A percentile compares a stretch with the other conserved stretches of the same genome.
These are phyloP conservation scores for Aspergillus bombycis DNA, from an alignment of 2,329 filamentous ascomycete genomes.

Conservation along the genomic window DNA sequence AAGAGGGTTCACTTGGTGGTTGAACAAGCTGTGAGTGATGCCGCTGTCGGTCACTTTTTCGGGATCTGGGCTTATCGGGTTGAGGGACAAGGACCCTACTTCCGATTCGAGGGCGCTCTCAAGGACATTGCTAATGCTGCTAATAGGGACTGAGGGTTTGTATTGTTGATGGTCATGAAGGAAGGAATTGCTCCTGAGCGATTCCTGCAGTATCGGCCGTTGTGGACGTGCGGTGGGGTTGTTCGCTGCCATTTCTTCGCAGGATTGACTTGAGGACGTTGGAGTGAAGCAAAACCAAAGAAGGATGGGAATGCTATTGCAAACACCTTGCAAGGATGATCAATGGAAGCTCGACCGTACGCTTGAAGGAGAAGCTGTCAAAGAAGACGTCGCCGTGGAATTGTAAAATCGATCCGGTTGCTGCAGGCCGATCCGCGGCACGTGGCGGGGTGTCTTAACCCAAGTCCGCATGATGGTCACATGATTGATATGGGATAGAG, in stretches of 20 bases:
- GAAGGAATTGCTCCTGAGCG: constrained; percentile 47
- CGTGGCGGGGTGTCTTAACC: constrained; percentile 13
- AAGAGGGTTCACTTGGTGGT: constrained; percentile 43
- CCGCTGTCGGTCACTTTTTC: constrained; percentile 49
- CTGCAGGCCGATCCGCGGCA: constrained; percentile 18
- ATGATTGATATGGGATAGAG: not conserved
- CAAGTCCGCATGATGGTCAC: not conserved
- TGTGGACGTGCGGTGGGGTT: constrained; percentile 33
- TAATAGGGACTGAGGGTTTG: constrained; percentile 40
- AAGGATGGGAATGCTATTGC: not conserved
- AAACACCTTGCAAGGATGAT: constrained; percentile 5
- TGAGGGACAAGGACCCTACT: constrained; percentile 31
- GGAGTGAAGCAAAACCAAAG: not conserved
- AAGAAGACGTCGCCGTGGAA: not conserved
- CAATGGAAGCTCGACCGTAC: constrained; percentile 15
- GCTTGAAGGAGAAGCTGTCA: constrained; percentile 5
- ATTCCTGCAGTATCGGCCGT: constrained; percentile 48
- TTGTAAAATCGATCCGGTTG: not conserved
- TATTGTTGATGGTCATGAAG: constrained; percentile 55
- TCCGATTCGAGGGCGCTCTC: constrained; percentile 30
- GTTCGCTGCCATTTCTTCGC: constrained; percentile 33
- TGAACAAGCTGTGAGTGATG: constrained; percentile 51
- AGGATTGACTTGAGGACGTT: not conserved
- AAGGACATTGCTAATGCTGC: constrained; percentile 41
- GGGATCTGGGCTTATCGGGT: constrained; percentile 44